Evolutionary conservation across 2,329 filamentous ascomycete species (phyloP).

Genomic region (Aureobasidium leucospermi): DNA sequence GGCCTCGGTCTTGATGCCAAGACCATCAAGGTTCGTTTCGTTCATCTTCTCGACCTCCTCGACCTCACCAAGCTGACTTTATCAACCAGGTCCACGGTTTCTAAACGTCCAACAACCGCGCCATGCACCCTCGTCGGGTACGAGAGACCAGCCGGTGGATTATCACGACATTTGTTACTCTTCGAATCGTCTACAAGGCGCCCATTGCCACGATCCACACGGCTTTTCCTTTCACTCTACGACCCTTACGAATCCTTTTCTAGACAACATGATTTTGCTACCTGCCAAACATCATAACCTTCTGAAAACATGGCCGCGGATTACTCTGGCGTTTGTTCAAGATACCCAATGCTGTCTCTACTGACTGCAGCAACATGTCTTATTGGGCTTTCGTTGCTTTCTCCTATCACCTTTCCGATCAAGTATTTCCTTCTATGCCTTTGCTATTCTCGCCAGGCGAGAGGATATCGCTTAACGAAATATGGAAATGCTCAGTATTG

Average conservation of each 20-base stretch:
- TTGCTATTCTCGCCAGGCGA: background rate
- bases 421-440: background rate
- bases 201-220: conserved; percentile 12
- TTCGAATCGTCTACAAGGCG: conserved; percentile 11
- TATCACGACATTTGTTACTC: conserved; percentile 4
- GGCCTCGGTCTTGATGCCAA: conserved; percentile 90
- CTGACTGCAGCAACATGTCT: background rate
- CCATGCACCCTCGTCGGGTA: conserved; percentile 19
- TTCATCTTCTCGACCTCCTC: background rate
- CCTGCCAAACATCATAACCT: background rate
- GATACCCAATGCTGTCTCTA: conserved; percentile 11
- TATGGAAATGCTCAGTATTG: conserved; percentile 12
- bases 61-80: background rate
- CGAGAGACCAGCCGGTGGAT: conserved; percentile 16
- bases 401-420: background rate
- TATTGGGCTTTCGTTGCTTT: background rate
- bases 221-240: conserved; percentile 14
- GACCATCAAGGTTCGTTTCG: conserved; percentile 74
- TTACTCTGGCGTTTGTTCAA: background rate
- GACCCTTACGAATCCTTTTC: conserved; percentile 11
- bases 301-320: conserved; percentile 3
- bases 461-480: conserved; percentile 3
- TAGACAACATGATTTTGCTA: conserved; percentile 1
- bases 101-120: conserved; percentile 41
- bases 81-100: conserved; percentile 52